A percentile compares a stretch with the other conserved stretches of the same genome.
These are phyloP conservation scores for Oryza meridionalis DNA, from an alignment of 176 grass and related monocot species.

Conservation along the genomic window DNA sequence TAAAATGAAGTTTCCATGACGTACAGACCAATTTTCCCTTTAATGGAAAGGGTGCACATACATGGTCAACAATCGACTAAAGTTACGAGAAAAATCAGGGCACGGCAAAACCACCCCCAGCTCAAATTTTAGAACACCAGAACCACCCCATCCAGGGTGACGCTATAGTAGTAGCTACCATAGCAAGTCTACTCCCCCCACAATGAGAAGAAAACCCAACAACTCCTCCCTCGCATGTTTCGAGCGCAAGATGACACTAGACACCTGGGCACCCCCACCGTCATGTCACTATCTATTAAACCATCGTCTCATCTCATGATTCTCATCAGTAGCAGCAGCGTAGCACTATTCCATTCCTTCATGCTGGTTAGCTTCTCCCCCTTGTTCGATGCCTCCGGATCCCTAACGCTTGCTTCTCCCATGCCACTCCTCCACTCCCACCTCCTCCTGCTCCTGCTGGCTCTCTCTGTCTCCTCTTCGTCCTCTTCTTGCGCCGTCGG, in stretches of 20 bases:
- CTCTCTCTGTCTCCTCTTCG: background rate
- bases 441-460: background rate
- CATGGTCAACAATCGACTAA: background rate
- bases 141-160: slow-evolving; percentile 21
- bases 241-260: background rate
- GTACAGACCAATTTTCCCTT: background rate
- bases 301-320: background rate
- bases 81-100: background rate
- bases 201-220: slow-evolving; percentile 34
- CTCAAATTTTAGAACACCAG: slow-evolving; percentile 14
- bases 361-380: background rate
- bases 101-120: background rate
- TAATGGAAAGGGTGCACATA: background rate
- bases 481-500: slow-evolving; percentile 37
- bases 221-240: slow-evolving; percentile 32
- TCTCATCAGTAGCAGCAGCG: background rate
- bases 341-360: slow-evolving; percentile 28
- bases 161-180: background rate
- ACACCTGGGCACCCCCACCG: background rate
- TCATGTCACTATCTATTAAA: slow-evolving; percentile 35
- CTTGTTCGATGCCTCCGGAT: slow-evolving; percentile 3
- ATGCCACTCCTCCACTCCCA: slow-evolving; percentile 48
- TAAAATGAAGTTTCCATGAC: background rate
- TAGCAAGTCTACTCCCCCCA: background rate
- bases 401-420: slow-evolving; percentile 1